These are phyloP conservation scores for Hygrophorus pudorinus DNA, from an alignment of 768 basidiomycete species.

Conservation along the genomic window DNA sequence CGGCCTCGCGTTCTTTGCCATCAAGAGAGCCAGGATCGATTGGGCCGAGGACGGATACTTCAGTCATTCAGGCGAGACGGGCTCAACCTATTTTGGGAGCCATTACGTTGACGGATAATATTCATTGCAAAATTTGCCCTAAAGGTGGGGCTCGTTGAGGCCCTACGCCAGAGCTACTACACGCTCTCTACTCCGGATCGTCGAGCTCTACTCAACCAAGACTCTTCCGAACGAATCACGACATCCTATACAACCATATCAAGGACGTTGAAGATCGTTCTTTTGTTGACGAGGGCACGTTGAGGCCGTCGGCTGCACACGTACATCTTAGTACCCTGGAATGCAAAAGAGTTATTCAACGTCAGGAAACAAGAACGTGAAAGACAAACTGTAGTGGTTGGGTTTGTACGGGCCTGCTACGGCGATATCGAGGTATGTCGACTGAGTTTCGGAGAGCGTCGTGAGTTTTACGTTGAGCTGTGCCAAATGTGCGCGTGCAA, in stretches of 20 bases:
- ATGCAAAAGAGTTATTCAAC: background rate
- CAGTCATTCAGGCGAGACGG: background rate
- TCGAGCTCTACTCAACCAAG: slow-evolving; percentile 18
- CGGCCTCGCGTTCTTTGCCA: slow-evolving; percentile 21
- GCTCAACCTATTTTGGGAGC: too few relatives aligned
- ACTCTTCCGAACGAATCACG: slow-evolving; percentile 42
- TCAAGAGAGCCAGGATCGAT: slow-evolving; percentile 31
- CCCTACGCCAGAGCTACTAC: slow-evolving; percentile 12
- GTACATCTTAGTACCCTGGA: background rate
- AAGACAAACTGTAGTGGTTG: slow-evolving; percentile 19
- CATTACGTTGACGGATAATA: too few relatives aligned
- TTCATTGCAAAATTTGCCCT: too few relatives aligned
- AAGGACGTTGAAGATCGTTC: slow-evolving; percentile 61
- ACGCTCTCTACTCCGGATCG: slow-evolving; percentile 7
- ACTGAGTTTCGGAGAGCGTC: slow-evolving; percentile 58
- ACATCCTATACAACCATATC: slow-evolving; percentile 17
- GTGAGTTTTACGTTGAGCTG: slow-evolving; percentile 95
- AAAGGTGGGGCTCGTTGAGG: slow-evolving; percentile 32
- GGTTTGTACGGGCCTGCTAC: slow-evolving; percentile 60
- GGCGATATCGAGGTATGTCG: slow-evolving; percentile 88
- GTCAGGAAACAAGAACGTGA: background rate
- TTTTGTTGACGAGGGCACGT: slow-evolving; percentile 56
- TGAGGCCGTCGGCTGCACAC: slow-evolving; percentile 47
- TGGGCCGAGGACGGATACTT: slow-evolving; percentile 34
- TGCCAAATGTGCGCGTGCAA: slow-evolving; percentile 89